Evolutionary conservation across 768 basidiomycete species (phyloP).

Genomic region (Hygrophorus russula): DNA sequence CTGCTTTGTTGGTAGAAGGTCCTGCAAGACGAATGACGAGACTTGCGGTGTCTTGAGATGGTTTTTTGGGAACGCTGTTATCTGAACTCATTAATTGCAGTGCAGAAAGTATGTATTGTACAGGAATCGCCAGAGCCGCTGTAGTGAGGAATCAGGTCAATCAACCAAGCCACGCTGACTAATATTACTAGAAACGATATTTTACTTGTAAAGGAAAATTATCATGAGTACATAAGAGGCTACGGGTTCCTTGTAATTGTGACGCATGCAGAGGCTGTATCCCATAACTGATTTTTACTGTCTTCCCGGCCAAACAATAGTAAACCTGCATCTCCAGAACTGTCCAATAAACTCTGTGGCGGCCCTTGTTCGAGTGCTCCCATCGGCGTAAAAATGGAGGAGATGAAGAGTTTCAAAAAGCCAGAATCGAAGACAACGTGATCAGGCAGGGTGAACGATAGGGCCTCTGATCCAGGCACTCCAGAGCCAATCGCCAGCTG

Average conservation of each 20-base stretch:
- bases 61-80: constrained; percentile 4
- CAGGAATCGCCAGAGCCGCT: neutral
- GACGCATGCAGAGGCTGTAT: constrained; percentile 18
- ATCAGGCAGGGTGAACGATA: constrained; percentile 30
- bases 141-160: no score
- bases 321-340: neutral
- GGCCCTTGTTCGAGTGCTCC: constrained; percentile 35
- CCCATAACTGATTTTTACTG: constrained; percentile 18
- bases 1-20: constrained; percentile 82
- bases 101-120: neutral
- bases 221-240: neutral
- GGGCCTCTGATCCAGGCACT: constrained; percentile 31
- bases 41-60: constrained; percentile 56
- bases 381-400: constrained; percentile 37
- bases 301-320: neutral
- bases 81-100: neutral
- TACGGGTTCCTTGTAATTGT: constrained; percentile 11
- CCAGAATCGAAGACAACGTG: constrained; percentile 29
- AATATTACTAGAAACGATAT: no score
- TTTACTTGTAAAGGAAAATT: no score
- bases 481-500: constrained; percentile 32
- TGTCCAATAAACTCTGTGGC: neutral
- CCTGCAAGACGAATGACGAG: constrained; percentile 76
- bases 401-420: constrained; percentile 49
- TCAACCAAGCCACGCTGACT: no score